Evolutionary conservation across 106 monocot species (phyloP).

Genomic region (Ottelia alismoides): DNA sequence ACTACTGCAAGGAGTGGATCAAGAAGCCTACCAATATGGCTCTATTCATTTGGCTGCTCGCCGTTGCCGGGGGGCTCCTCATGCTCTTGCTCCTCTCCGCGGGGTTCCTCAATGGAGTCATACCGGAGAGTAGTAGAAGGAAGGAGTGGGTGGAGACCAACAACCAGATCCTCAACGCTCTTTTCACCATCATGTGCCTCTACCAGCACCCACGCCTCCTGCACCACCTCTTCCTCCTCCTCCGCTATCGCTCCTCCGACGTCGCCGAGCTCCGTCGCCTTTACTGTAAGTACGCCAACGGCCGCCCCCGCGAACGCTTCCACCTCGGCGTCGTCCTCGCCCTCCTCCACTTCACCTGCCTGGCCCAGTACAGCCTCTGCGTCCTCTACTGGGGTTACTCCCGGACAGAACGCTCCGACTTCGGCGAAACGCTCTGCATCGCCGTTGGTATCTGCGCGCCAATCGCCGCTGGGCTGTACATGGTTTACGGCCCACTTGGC

Average conservation of each 20-base stretch:
- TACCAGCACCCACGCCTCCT: no score
- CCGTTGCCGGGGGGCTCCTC: conserved; percentile 12
- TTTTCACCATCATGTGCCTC: conserved; percentile 39
- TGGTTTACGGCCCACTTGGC: conserved; percentile 21
- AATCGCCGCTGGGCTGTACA: conserved; percentile 21
- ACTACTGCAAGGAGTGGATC: conserved; percentile 14
- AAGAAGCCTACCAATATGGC: no score
- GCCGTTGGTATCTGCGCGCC: conserved; percentile 19
- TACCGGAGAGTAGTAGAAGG: no score
- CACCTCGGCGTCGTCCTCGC: conserved; percentile 21
- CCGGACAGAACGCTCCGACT: no score
- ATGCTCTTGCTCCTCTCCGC: conserved; percentile 22
- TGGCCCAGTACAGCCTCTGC: conserved; percentile 26
- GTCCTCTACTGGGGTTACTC: conserved; percentile 50
- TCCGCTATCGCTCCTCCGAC: conserved; percentile 21
- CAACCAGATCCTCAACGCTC: conserved; percentile 46
- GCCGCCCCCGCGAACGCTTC: conserved; percentile 14
- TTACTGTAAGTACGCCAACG: conserved; percentile 27
- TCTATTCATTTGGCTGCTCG: conserved; percentile 27
- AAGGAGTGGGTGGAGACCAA: no score
- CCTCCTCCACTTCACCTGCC: conserved; percentile 33
- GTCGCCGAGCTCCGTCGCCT: conserved; percentile 9
- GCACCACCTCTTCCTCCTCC: conserved; percentile 24
- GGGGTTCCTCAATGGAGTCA: conserved; percentile 15
- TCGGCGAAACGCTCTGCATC: conserved; percentile 19